Evolutionary conservation across 23 red algal genomes (phyloP).

Genomic region (Gracilaria vermiculophylla): DNA sequence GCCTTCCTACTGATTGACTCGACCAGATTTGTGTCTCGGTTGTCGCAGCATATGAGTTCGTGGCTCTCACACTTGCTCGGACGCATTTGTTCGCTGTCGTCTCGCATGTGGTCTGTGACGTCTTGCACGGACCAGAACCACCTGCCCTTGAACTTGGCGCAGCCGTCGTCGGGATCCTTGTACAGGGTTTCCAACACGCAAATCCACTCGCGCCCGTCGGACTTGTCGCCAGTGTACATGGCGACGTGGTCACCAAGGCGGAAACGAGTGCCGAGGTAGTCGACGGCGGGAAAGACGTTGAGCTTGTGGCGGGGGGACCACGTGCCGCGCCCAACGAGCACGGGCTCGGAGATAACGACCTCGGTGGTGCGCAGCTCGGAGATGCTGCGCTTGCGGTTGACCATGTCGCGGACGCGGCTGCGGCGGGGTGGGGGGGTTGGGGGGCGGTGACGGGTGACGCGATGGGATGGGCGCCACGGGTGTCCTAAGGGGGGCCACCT

Average conservation of each 20-base stretch:
- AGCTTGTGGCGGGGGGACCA: conserved; percentile 4
- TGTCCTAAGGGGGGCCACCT: too few relatives aligned
- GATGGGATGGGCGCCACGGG: neutral
- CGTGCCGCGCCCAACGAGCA: conserved; percentile 6
- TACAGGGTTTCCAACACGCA: conserved; percentile 50
- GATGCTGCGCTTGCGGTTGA: conserved; percentile 32
- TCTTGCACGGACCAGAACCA: conserved; percentile 70
- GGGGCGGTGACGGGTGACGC: neutral
- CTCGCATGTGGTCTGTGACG: conserved; percentile 11
- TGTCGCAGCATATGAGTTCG: conserved; percentile 53
- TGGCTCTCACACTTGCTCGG: conserved; percentile 34
- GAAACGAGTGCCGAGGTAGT: conserved; percentile 52
- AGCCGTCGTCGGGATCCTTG: conserved; percentile 11
- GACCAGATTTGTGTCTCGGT: conserved; percentile 62
- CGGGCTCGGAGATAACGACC: conserved; percentile 41
- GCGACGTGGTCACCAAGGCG: conserved; percentile 66
- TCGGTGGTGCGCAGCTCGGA: conserved; percentile 31
- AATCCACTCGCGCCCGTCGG: conserved; percentile 52
- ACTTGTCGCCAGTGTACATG: conserved; percentile 45
- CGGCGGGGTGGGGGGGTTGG: neutral
- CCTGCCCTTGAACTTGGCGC: conserved; percentile 54
- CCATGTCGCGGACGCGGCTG: neutral
- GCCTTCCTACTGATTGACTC: conserved; percentile 58
- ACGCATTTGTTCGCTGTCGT: conserved; percentile 39
- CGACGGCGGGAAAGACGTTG: conserved; percentile 24